Conservation (phyloP, 2,329 filamentous ascomycete genomes). For the Colletotrichum magnum region DNA sequence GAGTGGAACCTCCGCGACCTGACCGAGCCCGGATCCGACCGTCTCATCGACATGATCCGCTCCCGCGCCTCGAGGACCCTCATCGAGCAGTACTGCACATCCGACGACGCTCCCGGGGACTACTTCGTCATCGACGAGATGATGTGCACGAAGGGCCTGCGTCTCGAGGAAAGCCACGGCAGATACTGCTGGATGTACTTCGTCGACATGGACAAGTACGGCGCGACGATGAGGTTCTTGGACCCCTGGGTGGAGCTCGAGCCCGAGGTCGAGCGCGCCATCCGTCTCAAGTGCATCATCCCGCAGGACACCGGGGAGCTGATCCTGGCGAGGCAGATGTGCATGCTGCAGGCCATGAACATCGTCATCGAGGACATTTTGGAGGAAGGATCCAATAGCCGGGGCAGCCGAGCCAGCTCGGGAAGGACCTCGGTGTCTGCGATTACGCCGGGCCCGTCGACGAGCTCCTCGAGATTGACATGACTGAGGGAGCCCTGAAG, state of each 20-base stretch:
- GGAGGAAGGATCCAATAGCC: slow-evolving; percentile 51
- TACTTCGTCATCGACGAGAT: slow-evolving; percentile 50
- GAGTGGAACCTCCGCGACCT: slow-evolving; percentile 62
- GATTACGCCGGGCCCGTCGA: slow-evolving; percentile 58
- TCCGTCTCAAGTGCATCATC: slow-evolving; percentile 45
- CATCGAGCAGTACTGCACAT: slow-evolving; percentile 52
- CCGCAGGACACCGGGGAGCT: slow-evolving; percentile 51
- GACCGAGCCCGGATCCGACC: slow-evolving; percentile 51
- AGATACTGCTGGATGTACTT: slow-evolving; percentile 55
- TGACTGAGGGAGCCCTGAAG: slow-evolving; percentile 53
- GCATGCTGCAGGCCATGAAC: slow-evolving; percentile 54
- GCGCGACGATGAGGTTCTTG: slow-evolving; percentile 49
- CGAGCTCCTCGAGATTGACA: slow-evolving; percentile 57
- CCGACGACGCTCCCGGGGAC: slow-evolving; percentile 53
- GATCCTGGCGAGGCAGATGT: slow-evolving; percentile 56
- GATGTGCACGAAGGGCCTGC: slow-evolving; percentile 52
- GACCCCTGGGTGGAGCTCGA: slow-evolving; percentile 5
- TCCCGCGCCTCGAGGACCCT: slow-evolving; percentile 53
- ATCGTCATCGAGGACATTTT: slow-evolving; percentile 60
- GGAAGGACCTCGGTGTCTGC: slow-evolving; percentile 54
- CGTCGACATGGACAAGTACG: slow-evolving; percentile 52
- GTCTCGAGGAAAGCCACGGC: slow-evolving; percentile 43
- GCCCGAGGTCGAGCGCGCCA: slow-evolving; percentile 42
- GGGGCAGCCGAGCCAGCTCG: slow-evolving; percentile 55
- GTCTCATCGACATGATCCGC: slow-evolving; percentile 54